These are phyloP conservation scores for Fraxinus cuspidata DNA, from an alignment of 257 asterid species.

Conservation along the genomic window DNA sequence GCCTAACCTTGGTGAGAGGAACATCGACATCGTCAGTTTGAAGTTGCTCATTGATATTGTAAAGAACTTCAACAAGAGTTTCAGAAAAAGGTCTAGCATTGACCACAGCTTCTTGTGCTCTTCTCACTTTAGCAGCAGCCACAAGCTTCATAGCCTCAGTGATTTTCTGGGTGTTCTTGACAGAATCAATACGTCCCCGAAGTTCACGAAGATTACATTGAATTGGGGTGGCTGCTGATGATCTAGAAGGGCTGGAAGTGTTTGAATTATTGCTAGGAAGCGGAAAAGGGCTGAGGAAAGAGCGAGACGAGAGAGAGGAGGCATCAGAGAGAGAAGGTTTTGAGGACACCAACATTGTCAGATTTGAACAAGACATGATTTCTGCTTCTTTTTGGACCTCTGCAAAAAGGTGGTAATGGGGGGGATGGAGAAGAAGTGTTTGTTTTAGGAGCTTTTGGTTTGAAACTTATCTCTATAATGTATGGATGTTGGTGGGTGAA, in stretches of 20 bases:
- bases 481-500: constrained; percentile 42
- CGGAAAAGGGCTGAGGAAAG: constrained; percentile 60
- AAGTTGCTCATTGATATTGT: constrained; percentile 94
- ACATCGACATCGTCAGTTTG: constrained; percentile 72
- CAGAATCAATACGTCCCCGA: constrained; percentile 77
- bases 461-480: constrained; percentile 38
- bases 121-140: constrained; percentile 89
- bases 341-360: constrained; percentile 76
- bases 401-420: constrained; percentile 35
- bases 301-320: constrained; percentile 63
- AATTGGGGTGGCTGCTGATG: constrained; percentile 40
- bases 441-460: constrained; percentile 21
- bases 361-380: constrained; percentile 75
- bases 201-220: constrained; percentile 79
- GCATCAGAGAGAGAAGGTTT: constrained; percentile 71
- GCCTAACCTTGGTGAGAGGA: constrained; percentile 71
- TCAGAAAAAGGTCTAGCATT: constrained; percentile 88
- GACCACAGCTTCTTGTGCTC: constrained; percentile 95
- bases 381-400: constrained; percentile 26
- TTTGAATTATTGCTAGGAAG: constrained; percentile 31
- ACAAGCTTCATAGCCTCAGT: constrained; percentile 98
- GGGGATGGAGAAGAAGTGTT: constrained; percentile 32
- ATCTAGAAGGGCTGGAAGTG: constrained; percentile 25
- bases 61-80: constrained; percentile 82
- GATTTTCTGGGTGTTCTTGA: constrained; percentile 87